Base-by-base conservation (phyloP, 202 grass and related monocot genomes). In the Panicum hallii region DNA sequence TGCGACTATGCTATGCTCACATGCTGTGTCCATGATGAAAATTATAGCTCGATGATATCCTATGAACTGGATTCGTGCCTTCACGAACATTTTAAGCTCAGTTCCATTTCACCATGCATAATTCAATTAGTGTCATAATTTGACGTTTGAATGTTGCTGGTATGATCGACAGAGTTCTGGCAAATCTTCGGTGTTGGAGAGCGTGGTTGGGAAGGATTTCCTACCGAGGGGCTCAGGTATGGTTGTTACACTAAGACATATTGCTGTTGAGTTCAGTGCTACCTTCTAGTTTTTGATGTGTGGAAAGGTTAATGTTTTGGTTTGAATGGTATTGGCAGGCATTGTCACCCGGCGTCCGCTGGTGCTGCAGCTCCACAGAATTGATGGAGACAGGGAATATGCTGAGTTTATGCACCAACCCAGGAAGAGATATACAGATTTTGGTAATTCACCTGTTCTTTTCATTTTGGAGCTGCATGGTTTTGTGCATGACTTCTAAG, bases 151-250 rank as follows among this genome's bases (percentile, higher is more conserved):
- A 87, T 67, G 81, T 79, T 82, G 57, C 9, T 86, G 52, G 11
- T 70, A 55, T 53, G 66, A 55, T 80, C 43, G 34, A 53, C 57
- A 98, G 96, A 98, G 96, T 62, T 98, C 96, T 3, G 96, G 96
- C 68, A 99, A 99, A 93, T 99, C 93, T 49, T 95, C 93, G 11
- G 96, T 99, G 67, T 64, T 95, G 78, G 96, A 99, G 70, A 99
- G 96, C 16, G 66, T 99, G 43, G 96, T 99, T 63, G 96, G 91
- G 56, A 99, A 99, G 91, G 96, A 99, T 87, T 99, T 99, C 84
- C 86, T 99, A 47, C 93, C 96, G 0, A 94, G 91, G 82, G 96
- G 93, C 82, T 95, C 93, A 92, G 93, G 96, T 99, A 91, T 46
- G 75, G 53, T 20, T 80, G 30, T 75, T 69, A 36, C 8, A 54